Percentiles rank a stretch among this genome's conserved stretches.
These are phyloP conservation scores for Gracilaria caudata DNA, from an alignment of 23 red algal genomes.

Conservation along the genomic window DNA sequence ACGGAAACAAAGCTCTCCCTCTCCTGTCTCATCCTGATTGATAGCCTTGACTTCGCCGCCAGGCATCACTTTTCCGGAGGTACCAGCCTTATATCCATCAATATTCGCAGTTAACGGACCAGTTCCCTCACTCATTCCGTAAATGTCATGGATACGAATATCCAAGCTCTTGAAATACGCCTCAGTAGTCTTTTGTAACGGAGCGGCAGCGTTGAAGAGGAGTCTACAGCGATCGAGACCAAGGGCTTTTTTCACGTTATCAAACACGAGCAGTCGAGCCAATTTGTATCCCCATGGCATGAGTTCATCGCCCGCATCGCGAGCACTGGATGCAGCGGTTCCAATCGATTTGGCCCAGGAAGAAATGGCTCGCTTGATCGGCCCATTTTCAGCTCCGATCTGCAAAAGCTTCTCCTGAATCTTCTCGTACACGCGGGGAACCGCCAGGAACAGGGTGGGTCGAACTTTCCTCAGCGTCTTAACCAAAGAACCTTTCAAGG, in stretches of 20 bases:
- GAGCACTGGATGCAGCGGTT: conserved; percentile 29
- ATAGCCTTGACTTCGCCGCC: conserved; percentile 65
- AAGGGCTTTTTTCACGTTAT: conserved; percentile 66
- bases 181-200: conserved; percentile 64
- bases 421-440: conserved; percentile 95
- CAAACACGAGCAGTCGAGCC: conserved; percentile 72
- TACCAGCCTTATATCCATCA: conserved; percentile 60
- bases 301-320: conserved; percentile 40
- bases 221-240: conserved; percentile 81
- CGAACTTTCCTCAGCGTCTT: conserved; percentile 73
- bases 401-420: conserved; percentile 75
- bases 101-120: conserved; percentile 81
- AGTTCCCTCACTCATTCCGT: conserved; percentile 90
- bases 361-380: conserved; percentile 51
- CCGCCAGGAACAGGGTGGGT: conserved; percentile 84
- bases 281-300: conserved; percentile 71
- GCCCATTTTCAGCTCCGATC: conserved; percentile 40
- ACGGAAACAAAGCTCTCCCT: conserved; percentile 83
- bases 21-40: conserved; percentile 48
- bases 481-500: conserved; percentile 67
- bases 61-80: conserved; percentile 56
- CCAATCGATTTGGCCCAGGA: conserved; percentile 72
- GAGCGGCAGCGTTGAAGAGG: conserved; percentile 78
- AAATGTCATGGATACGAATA: conserved; percentile 83
- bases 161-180: conserved; percentile 81